Base-by-base conservation (phyloP, 2,329 filamentous ascomycete genomes). In the Fusarium sulawesiense region DNA sequence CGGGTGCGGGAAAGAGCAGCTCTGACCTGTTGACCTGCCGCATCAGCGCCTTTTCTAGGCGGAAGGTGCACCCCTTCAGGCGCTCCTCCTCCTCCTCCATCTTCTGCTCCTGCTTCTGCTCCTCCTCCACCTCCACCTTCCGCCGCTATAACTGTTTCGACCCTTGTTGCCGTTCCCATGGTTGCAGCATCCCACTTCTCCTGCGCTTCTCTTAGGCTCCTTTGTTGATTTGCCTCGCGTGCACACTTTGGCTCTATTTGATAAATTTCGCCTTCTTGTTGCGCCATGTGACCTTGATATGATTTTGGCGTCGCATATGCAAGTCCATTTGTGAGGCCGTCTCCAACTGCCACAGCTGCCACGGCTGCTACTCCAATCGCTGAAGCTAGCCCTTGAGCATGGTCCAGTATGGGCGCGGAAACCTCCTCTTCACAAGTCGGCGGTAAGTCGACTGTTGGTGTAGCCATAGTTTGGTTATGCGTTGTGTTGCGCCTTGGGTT, bases 371-470 rank as follows among this genome's bases (percentile, higher is more conserved):
- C 68, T 25, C 74, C 63, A 64, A 75, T 74, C 27, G 68, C 74
- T 34, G 73, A 73, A 18, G 74, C 75, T 27, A 76, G 56, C 16
- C 67, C 73, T 49, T 73, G 73, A 40, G 73, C 70, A 51, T 71
- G 71, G 23, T 75, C 70, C 23, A 77, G 66, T 50, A 76, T 71
- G 46, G 66, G 68, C 40, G 65, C 63, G 20, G 66, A 45, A 41
- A 66, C 59, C 34, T 76, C 73, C 44, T 76, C 74, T 45, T 76
- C 75, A 30, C 73, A 66, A 29, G 68, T 64, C 40, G 74, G 68
- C 27, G 68, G 69, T 37, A 75, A 44, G 55, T 74, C 75, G 56
- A 76, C 64, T 56, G 74, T 73, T 23, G 74, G 64, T 48, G 74
- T 72, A 44, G 73, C 74, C 75, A 76, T 64, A 20, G 12, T 57